A percentile compares a stretch with the other conserved stretches of the same genome.
Evolutionary conservation across 352 stramenopile genomes (phyloP).

Genomic region (Phytophthora europaea): DNA sequence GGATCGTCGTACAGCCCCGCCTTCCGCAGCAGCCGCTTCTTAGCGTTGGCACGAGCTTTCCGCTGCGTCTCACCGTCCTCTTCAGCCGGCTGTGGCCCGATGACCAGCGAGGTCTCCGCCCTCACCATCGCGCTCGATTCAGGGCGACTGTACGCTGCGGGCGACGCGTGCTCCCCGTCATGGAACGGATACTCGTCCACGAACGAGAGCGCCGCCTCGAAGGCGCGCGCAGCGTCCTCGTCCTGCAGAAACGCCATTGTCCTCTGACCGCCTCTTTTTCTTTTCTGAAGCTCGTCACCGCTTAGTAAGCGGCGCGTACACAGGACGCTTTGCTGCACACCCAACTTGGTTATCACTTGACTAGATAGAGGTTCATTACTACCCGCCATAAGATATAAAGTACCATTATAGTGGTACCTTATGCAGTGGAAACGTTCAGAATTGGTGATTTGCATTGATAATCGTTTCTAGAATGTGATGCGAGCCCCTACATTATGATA

Average conservation of each 20-base stretch:
- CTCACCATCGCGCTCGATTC: slow-evolving; percentile 3
- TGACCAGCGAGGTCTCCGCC: neutral
- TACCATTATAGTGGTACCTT: neutral
- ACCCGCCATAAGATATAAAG: neutral
- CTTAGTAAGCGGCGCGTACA: neutral
- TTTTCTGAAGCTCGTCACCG: neutral
- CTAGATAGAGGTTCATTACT: neutral
- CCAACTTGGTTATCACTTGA: neutral
- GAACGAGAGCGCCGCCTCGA: slow-evolving; percentile 42
- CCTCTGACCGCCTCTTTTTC: neutral
- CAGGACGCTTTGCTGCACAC: neutral
- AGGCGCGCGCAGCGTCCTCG: slow-evolving; percentile 33
- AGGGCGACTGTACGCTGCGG: neutral
- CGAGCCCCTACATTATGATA: neutral
- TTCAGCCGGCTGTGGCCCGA: neutral
- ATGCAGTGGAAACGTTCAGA: neutral
- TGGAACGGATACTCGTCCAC: slow-evolving; percentile 42
- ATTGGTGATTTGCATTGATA: neutral
- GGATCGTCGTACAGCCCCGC: slow-evolving; percentile 39
- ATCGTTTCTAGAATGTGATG: neutral
- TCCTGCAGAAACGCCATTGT: slow-evolving; percentile 36
- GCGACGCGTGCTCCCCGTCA: neutral
- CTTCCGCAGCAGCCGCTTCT: slow-evolving; percentile 37
- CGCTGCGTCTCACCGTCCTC: slow-evolving; percentile 25
- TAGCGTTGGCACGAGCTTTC: slow-evolving; percentile 25